Evolutionary conservation across 768 basidiomycete species (phyloP).

Genomic region (Symmetrospora coprosmae): DNA sequence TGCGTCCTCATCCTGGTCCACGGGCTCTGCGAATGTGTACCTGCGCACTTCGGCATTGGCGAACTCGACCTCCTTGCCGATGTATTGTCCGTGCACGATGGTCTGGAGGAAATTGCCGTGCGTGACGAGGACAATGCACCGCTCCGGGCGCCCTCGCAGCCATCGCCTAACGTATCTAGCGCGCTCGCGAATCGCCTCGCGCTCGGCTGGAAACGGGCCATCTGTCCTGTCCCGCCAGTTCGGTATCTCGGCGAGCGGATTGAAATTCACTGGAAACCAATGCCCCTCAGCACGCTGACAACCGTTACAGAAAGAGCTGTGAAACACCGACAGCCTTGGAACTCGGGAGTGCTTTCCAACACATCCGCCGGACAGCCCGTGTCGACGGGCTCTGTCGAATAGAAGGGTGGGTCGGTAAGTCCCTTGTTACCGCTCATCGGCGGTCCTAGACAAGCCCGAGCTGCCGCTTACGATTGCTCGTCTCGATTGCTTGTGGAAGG

Average conservation of each 20-base stretch:
- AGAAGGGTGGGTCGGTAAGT: no score
- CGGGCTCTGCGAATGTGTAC: constrained; percentile 31
- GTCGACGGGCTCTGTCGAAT: no score
- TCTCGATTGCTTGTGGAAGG: constrained; percentile 6
- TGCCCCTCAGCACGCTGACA: no score
- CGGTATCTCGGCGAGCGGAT: no score
- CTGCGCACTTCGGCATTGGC: constrained; percentile 35
- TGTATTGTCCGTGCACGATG: constrained; percentile 27
- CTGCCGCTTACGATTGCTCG: not conserved
- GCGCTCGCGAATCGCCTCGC: constrained; percentile 7
- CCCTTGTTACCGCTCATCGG: no score
- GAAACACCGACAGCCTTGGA: not conserved
- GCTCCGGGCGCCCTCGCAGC: constrained; percentile 33
- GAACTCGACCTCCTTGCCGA: constrained; percentile 31
- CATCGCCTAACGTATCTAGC: constrained; percentile 32
- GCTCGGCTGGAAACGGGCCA: constrained; percentile 28
- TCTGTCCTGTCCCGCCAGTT: no score
- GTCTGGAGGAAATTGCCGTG: constrained; percentile 35
- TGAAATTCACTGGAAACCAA: no score
- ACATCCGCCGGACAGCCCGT: no score
- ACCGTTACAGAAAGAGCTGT: no score
- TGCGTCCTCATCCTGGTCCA: constrained; percentile 32
- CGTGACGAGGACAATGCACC: constrained; percentile 36
- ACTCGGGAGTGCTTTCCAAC: not conserved
- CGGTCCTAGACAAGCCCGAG: no score